A percentile compares a stretch with the other conserved stretches of the same genome.
Conservation (phyloP, 352 stramenopile species). For the Saprolegnia parasitica region DNA sequence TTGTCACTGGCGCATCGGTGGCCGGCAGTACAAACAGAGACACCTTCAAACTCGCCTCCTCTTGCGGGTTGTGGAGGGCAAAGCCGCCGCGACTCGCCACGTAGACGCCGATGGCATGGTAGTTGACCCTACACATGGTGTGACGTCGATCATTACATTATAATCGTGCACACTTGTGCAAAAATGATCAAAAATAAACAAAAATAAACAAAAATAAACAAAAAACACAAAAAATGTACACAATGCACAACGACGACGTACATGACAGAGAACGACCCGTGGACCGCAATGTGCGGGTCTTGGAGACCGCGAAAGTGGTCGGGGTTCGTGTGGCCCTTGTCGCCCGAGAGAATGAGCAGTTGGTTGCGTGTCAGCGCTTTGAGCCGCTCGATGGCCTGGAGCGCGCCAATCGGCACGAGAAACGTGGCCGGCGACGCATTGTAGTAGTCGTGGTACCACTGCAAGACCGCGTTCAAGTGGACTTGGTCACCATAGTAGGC, state of each 20-base stretch:
- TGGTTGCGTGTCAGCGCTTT: constrained; percentile 47
- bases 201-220: constrained; percentile 20
- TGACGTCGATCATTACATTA: too few relatives aligned
- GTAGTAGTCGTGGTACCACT: constrained; percentile 88
- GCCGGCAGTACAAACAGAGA: constrained; percentile 76
- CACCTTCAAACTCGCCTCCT: constrained; percentile 91
- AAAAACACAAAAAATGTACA: constrained; percentile 18
- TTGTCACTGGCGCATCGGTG: constrained; percentile 16
- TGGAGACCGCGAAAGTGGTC: constrained; percentile 88
- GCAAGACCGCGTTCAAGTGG: constrained; percentile 87
- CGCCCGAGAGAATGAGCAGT: constrained; percentile 84
- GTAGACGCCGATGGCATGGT: constrained; percentile 90
- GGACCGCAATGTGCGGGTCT: constrained; percentile 93
- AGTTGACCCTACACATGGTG: constrained; percentile 81
- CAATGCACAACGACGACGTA: neutral
- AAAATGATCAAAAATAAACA: constrained; percentile 18
- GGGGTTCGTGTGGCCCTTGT: constrained; percentile 93
- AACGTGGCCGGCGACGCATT: constrained; percentile 60
- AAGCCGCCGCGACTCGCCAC: constrained; percentile 89
- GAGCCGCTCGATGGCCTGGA: constrained; percentile 73
- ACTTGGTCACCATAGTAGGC: constrained; percentile 75
- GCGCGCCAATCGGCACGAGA: constrained; percentile 87
- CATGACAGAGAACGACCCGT: constrained; percentile 94
- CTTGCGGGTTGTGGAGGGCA: constrained; percentile 88
- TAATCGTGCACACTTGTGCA: too few relatives aligned